phyloP scores from a whole-genome alignment of 2,329 filamentous ascomycete genomes.

The Sclerotinia glacialis region DNA sequence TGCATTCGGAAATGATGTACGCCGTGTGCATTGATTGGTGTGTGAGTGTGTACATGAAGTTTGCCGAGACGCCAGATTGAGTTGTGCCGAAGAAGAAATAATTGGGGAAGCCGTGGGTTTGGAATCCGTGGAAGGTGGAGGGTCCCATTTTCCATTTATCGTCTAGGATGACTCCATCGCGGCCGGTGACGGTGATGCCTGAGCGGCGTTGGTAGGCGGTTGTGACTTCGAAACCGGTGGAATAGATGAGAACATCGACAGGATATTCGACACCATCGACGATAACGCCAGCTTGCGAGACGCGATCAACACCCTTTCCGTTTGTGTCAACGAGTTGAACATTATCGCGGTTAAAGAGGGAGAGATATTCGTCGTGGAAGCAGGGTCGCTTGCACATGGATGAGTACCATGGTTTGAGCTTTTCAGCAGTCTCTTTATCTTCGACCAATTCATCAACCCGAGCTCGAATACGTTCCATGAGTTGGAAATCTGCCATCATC shows the following conservation, averaged over 20 bases:
- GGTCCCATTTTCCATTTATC: conserved; percentile 17
- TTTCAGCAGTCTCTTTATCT: conserved; percentile 42
- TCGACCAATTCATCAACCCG: conserved; percentile 45
- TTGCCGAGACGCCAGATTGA: conserved; percentile 16
- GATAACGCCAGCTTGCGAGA: conserved; percentile 44
- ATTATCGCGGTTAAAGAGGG: conserved; percentile 47
- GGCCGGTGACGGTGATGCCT: conserved; percentile 5
- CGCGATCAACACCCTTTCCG: conserved; percentile 47
- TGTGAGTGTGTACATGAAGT: conserved; percentile 20
- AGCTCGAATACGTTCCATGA: conserved; percentile 21
- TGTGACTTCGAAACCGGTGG: conserved; percentile 57
- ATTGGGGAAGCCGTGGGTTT: conserved; percentile 18
- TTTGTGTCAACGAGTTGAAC: conserved; percentile 50
- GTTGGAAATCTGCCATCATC: conserved; percentile 17
- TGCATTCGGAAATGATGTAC: conserved; percentile 10
- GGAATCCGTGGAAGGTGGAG: conserved; percentile 14
- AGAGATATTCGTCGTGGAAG: conserved; percentile 55
- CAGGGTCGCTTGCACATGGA: conserved; percentile 55
- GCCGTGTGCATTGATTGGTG: conserved; percentile 6
- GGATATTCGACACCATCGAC: conserved; percentile 45
- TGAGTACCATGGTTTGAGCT: conserved; percentile 52
- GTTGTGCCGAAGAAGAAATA: conserved; percentile 21
- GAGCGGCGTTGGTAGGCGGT: conserved; percentile 20
- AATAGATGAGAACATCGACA: conserved; percentile 55
- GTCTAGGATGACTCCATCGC: conserved; percentile 5